Evolutionary conservation across 2,329 filamentous ascomycete genomes (phyloP).

Genomic region (Paecilomyces variotii): DNA sequence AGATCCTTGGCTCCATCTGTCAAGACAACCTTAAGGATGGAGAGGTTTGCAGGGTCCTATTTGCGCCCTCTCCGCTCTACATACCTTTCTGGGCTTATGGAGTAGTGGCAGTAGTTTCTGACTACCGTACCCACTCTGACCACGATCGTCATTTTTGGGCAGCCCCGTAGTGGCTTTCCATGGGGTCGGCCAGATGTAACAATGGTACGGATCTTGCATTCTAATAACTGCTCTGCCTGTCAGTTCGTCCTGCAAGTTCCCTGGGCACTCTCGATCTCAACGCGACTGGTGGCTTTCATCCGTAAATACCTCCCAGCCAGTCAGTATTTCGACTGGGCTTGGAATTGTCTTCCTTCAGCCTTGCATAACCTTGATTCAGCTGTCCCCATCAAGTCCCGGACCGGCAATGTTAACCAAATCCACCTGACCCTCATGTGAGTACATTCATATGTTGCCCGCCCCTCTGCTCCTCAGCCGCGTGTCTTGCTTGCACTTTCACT

Average conservation of each 20-base stretch:
- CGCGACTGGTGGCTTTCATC: background rate
- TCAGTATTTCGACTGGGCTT: background rate
- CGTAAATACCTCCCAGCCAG: constrained; percentile 5
- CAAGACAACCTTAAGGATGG: constrained; percentile 17
- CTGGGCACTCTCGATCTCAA: background rate
- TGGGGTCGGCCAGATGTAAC: constrained; percentile 12
- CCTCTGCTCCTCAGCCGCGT: background rate
- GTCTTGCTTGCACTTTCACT: background rate
- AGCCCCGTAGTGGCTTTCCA: constrained; percentile 12
- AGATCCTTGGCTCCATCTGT: constrained; percentile 19
- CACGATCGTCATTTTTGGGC: constrained; percentile 16
- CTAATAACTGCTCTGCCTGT: background rate
- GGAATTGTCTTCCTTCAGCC: constrained; percentile 5
- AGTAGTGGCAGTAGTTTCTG: constrained; percentile 13
- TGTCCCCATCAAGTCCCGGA: constrained; percentile 17
- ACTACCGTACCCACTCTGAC: constrained; percentile 14
- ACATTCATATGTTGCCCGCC: background rate
- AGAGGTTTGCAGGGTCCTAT: constrained; percentile 5
- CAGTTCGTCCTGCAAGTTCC: constrained; percentile 6
- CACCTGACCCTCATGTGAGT: constrained; percentile 14
- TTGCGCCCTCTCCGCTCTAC: constrained; percentile 6
- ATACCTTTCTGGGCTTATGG: constrained; percentile 9
- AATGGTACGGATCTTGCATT: constrained; percentile 6
- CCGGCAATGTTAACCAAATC: constrained; percentile 17
- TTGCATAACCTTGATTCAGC: constrained; percentile 23